Evolutionary conservation across 1,139 yeast species (phyloP).

Genomic region (Magnusiomyces clavatus): DNA sequence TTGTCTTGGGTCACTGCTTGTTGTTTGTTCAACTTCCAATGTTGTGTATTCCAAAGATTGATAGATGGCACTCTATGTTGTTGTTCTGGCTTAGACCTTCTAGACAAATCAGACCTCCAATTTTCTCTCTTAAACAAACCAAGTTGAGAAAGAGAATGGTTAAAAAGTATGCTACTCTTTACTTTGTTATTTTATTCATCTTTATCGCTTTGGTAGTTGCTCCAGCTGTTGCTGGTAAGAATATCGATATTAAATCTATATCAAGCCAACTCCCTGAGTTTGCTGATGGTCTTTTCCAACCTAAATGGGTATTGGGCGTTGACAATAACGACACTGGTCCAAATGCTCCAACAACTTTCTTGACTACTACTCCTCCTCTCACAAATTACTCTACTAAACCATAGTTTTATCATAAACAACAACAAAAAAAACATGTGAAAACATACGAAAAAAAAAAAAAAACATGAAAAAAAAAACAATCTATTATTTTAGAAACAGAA

Average conservation of each 20-base stretch:
- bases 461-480: neutral
- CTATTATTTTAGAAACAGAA: neutral
- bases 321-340: slow-evolving; percentile 68
- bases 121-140: slow-evolving; percentile 94
- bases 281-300: slow-evolving; percentile 76
- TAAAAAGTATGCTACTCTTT: slow-evolving; percentile 82
- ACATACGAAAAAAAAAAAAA: neutral
- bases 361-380: slow-evolving; percentile 27
- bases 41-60: slow-evolving; percentile 77
- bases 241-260: slow-evolving; percentile 20
- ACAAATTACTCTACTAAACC: slow-evolving; percentile 24
- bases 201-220: slow-evolving; percentile 79
- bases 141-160: slow-evolving; percentile 98
- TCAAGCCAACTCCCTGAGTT: slow-evolving; percentile 35
- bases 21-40: slow-evolving; percentile 87
- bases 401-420: slow-evolving; percentile 9
- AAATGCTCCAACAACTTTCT: slow-evolving; percentile 25
- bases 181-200: slow-evolving; percentile 58
- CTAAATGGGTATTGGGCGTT: slow-evolving; percentile 49
- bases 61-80: slow-evolving; percentile 98
- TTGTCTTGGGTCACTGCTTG: slow-evolving; percentile 81
- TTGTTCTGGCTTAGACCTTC: slow-evolving; percentile 98
- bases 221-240: slow-evolving; percentile 60
- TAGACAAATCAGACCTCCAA: slow-evolving; percentile 79
- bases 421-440: neutral